Evolutionary conservation across 176 grass and related monocot species (phyloP).

Genomic region (Aegilops sharonensis): DNA sequence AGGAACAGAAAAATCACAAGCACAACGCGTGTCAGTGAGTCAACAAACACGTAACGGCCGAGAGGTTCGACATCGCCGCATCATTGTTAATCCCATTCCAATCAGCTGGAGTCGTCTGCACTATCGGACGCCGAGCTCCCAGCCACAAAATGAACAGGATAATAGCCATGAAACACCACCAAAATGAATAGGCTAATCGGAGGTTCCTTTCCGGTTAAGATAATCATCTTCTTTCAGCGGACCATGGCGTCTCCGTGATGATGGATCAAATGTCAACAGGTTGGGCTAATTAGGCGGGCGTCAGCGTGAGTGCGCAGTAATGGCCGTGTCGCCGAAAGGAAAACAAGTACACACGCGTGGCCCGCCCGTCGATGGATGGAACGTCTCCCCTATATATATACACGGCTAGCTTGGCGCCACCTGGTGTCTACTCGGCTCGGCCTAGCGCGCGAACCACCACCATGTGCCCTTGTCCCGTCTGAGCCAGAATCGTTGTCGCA

Average conservation of each 20-base stretch:
- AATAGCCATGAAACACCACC: neutral
- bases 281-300: neutral
- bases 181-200: neutral
- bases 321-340: neutral
- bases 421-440: neutral
- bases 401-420: slow-evolving; percentile 14
- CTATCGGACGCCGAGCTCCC: neutral
- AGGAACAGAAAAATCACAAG: neutral
- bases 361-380: neutral
- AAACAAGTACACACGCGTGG: neutral
- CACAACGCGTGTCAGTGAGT: neutral
- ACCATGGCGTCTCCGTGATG: neutral
- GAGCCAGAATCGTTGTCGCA: neutral
- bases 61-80: neutral
- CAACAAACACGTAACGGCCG: neutral
- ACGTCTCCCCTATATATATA: neutral
- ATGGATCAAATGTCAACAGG: neutral
- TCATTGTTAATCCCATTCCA: neutral
- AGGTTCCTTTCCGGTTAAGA: neutral
- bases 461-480: slow-evolving; percentile 26
- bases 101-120: neutral
- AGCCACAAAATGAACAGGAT: neutral
- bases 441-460: neutral
- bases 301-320: neutral
- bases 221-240: neutral